A percentile compares a stretch with the other conserved stretches of the same genome.
These are phyloP conservation scores for Monosporascus sp. DNA, from an alignment of 2,329 filamentous ascomycete species.

Conservation along the genomic window DNA sequence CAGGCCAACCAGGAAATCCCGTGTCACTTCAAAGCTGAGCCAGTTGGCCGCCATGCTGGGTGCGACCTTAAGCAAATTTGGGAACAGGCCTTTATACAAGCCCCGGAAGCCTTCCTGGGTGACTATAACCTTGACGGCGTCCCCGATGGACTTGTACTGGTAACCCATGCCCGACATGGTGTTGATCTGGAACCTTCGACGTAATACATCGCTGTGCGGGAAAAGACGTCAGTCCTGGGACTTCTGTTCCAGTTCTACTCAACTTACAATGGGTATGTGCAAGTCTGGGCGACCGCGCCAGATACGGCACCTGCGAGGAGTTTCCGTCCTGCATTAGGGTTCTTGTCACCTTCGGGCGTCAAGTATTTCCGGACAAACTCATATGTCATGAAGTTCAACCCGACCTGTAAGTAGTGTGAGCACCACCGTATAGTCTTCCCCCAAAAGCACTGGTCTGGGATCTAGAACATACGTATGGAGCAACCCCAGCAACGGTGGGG, in stretches of 20 bases:
- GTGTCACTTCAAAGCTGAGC: conserved; percentile 92
- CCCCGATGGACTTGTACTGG: conserved; percentile 80
- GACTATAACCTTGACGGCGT: conserved; percentile 78
- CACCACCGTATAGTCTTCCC: conserved; percentile 3
- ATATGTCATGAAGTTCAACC: conserved; percentile 98
- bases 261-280: conserved; percentile 93
- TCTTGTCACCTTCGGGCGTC: conserved; percentile 81
- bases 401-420: conserved; percentile 53
- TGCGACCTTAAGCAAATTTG: conserved; percentile 93
- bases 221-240: conserved; percentile 4
- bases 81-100: conserved; percentile 92
- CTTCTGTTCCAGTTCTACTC: background rate
- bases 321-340: conserved; percentile 75
- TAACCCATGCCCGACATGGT: conserved; percentile 99
- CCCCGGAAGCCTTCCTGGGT: conserved; percentile 77
- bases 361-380: conserved; percentile 79
- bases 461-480: conserved; percentile 67
- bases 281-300: conserved; percentile 94
- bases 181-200: conserved; percentile 95
- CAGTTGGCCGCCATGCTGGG: conserved; percentile 98
- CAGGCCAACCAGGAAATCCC: conserved; percentile 73
- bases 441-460: background rate
- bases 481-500: conserved; percentile 90
- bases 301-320: conserved; percentile 86
- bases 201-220: conserved; percentile 70